Conservation (phyloP, 179 eudicot genomes). For the Nepenthes alata region DNA sequence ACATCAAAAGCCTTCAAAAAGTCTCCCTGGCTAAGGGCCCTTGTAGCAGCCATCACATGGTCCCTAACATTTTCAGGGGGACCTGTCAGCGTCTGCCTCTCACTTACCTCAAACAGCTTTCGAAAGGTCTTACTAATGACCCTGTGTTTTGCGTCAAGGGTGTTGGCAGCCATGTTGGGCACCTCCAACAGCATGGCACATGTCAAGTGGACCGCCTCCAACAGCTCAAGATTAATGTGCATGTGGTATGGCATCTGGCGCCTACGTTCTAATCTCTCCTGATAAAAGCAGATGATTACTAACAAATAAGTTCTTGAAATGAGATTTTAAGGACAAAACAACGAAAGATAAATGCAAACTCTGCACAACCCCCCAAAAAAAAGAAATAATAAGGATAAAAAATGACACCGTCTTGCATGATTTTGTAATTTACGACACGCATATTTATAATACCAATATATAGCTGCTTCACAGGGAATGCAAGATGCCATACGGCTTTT, state of each 20-base stretch:
- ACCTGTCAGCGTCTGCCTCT: constrained; percentile 71
- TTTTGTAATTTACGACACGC: no score
- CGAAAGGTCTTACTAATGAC: constrained; percentile 77
- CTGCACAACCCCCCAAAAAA: neutral
- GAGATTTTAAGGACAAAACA: neutral
- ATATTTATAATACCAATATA: no score
- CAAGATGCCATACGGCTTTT: neutral
- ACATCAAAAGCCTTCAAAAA: constrained; percentile 54
- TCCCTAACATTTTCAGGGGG: constrained; percentile 91
- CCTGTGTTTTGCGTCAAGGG: constrained; percentile 54
- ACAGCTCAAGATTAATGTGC: constrained; percentile 87
- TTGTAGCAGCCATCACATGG: constrained; percentile 72
- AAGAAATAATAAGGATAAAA: neutral
- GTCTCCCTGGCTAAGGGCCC: constrained; percentile 74
- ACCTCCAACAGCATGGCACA: constrained; percentile 93
- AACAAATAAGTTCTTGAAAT: neutral
- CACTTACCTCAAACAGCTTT: constrained; percentile 52
- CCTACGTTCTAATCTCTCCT: constrained; percentile 80
- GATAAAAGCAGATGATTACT: constrained; percentile 4
- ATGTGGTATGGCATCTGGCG: constrained; percentile 96
- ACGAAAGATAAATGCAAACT: neutral
- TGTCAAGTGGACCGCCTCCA: constrained; percentile 75
- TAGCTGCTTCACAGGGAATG: no score
- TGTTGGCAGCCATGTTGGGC: constrained; percentile 88
- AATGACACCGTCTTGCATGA: no score